phyloP scores from a whole-genome alignment of 2,329 filamentous ascomycete genomes.

The Diaporthe eres region DNA sequence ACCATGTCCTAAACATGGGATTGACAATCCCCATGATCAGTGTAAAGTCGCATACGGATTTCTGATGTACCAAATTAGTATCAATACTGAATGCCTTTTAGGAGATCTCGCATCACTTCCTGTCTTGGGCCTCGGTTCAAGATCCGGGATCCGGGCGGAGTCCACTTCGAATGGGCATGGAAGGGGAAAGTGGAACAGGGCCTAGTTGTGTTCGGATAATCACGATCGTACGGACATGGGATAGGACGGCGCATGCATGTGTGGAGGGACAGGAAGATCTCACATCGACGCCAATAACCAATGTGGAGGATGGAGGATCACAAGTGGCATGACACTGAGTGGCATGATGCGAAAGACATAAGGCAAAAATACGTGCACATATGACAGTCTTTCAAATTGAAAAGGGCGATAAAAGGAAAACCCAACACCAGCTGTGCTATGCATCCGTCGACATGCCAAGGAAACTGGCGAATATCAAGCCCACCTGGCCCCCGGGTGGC shows the following conservation, averaged over 20 bases:
- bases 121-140: neutral
- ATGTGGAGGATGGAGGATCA: neutral
- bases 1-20: constrained; percentile 13
- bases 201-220: neutral
- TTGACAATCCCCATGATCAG: constrained; percentile 34
- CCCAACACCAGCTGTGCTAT: neutral
- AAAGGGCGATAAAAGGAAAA: neutral
- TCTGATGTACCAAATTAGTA: neutral
- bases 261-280: neutral
- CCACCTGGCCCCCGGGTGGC: neutral
- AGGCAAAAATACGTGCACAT: neutral
- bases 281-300: neutral
- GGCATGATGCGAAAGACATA: constrained; percentile 4
- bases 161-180: neutral
- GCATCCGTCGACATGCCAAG: neutral
- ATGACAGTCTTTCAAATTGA: neutral
- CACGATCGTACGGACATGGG: neutral
- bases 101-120: neutral
- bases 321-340: neutral
- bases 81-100: neutral
- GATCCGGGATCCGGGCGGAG: neutral
- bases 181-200: neutral
- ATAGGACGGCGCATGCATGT: neutral
- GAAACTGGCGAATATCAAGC: neutral
- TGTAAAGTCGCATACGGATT: constrained; percentile 15